Evolutionary conservation across 306 rosid genomes (phyloP).

Genomic region (Gillenia trifoliata): DNA sequence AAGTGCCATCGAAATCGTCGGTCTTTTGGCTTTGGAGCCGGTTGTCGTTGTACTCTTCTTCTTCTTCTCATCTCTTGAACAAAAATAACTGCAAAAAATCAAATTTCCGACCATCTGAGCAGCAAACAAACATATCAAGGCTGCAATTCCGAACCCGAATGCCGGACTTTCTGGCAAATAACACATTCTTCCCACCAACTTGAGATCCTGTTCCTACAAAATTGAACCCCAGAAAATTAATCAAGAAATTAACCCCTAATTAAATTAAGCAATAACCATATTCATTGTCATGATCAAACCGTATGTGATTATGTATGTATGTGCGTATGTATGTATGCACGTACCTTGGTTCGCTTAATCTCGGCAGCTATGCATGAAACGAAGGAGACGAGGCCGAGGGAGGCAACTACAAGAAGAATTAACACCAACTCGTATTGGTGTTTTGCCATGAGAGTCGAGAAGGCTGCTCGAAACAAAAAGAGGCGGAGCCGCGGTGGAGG

Average conservation of each 20-base stretch:
- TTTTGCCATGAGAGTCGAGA: constrained; percentile 42
- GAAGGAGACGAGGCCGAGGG: constrained; percentile 56
- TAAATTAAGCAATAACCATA: not conserved
- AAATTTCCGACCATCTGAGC: constrained; percentile 62
- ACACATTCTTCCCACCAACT: constrained; percentile 58
- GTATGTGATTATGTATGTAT: not conserved
- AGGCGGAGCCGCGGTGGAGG: not conserved
- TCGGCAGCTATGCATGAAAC: constrained; percentile 67
- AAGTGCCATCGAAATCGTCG: constrained; percentile 41
- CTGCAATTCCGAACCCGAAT: constrained; percentile 63
- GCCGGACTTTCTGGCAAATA: constrained; percentile 68
- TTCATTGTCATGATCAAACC: not conserved
- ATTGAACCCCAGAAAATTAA: not conserved
- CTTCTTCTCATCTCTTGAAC: constrained; percentile 35
- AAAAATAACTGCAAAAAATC: constrained; percentile 26
- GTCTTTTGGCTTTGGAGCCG: constrained; percentile 29
- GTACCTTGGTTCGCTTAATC: constrained; percentile 60
- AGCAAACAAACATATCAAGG: constrained; percentile 45
- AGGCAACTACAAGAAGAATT: constrained; percentile 27
- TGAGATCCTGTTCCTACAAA: constrained; percentile 58
- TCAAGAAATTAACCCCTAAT: not conserved
- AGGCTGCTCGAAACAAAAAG: constrained; percentile 4
- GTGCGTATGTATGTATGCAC: not conserved
- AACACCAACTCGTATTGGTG: constrained; percentile 30
- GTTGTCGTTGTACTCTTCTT: not conserved